Base-by-base conservation (phyloP, 441 rosid genomes). In the Corymbia calophylla region DNA sequence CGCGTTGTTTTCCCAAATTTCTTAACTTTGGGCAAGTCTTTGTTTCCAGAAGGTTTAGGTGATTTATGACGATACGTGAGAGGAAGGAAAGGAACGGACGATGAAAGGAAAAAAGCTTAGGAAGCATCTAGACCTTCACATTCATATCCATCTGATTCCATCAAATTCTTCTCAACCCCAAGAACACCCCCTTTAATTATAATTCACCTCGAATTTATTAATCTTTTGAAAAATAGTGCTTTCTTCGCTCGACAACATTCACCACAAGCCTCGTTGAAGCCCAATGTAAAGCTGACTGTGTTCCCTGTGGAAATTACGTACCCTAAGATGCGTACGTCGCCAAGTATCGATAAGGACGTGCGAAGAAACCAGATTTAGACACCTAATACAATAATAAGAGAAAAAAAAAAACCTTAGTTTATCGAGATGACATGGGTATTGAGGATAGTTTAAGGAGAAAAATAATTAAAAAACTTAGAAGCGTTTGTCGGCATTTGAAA, bases 281-380 rank as follows among this genome's bases (percentile, higher is more conserved):
- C 8, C 3, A 12, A 66, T 2, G 23, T 8, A 31, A 16, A n/a
- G 73, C 44, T 7, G 39, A 66, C 9, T 0, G 1, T 1, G 17
- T 8, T 7, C 8, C 62, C 4, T 0, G 23, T 13, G 70, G 70
- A 62, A 62, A 29, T 29, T 14, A 9, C 44, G 1, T 9, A 32
- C 1, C 15, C 9, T 0, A 0, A 70, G 6, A 70, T 5, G 19
- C 8, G 4, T 1, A 21, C 0, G 16, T 1, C 9, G 1, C 9
- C 2, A 12, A 73, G 11, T 5, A 70, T 35, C 48, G 21, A 70
- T 21, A 70, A 19, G 81, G 16, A 1, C 15, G 0, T 11, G 1
- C 2, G 8, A 39, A 73, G 12, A 39, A 12, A 21, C 14, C 17
- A 23, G 9, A 39, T 70, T 21, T 3, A 11, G 39, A 7, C 5